A percentile compares a stretch with the other conserved stretches of the same genome.
These are phyloP conservation scores for Aspergillus ibericus DNA, from an alignment of 2,329 filamentous ascomycete genomes.

Conservation along the genomic window DNA sequence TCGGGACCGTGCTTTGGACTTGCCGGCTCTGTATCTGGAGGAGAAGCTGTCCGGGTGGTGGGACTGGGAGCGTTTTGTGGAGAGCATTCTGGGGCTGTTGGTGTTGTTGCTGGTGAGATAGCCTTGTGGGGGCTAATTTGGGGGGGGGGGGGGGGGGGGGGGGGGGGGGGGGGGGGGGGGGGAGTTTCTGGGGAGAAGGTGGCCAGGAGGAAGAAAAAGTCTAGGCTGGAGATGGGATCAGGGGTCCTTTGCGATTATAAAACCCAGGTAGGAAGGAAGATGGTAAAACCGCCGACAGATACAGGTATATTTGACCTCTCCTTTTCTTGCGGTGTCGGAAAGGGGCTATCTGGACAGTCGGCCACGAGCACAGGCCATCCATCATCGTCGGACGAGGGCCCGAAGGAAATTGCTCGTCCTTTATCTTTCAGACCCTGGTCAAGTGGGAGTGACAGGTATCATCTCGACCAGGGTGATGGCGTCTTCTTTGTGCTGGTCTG, in stretches of 20 bases:
- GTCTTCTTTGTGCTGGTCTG: background rate
- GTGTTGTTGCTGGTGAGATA: background rate
- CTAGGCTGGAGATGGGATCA: slow-evolving; percentile 1
- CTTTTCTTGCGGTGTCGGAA: background rate
- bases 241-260: slow-evolving; percentile 10
- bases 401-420: background rate
- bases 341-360: background rate
- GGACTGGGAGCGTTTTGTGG: slow-evolving; percentile 24
- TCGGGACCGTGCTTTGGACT: slow-evolving; percentile 37
- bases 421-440: background rate
- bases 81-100: slow-evolving; percentile 17
- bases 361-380: background rate
- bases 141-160: no score
- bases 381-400: background rate
- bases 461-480: background rate
- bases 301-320: slow-evolving; percentile 9
- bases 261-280: slow-evolving; percentile 8
- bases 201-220: background rate
- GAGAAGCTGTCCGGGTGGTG: slow-evolving; percentile 39
- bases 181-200: background rate
- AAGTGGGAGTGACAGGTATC: background rate
- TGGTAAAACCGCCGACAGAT: slow-evolving; percentile 8
- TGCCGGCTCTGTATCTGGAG: slow-evolving; percentile 44
- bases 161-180: no score
- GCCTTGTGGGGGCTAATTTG: background rate